Conservation (phyloP, 257 asterid species). For the Osmanthus fragrans region DNA sequence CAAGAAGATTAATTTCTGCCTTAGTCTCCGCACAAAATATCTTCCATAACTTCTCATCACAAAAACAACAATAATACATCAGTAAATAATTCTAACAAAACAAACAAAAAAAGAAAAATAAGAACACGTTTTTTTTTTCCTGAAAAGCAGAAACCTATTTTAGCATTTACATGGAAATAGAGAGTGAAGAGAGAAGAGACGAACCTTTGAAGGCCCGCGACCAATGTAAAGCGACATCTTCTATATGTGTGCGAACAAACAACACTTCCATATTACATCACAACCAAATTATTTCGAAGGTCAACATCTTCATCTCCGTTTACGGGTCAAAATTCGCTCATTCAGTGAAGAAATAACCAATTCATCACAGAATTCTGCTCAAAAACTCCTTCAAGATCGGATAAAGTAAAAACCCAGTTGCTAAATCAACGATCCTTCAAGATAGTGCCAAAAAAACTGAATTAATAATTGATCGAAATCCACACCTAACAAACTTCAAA, state of each 20-base stretch:
- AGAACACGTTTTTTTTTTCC: background rate
- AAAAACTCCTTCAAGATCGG: conserved; percentile 23
- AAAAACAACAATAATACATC: conserved; percentile 16
- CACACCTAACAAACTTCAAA: conserved; percentile 3
- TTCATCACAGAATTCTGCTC: conserved; percentile 6
- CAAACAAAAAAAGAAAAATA: conserved; percentile 2
- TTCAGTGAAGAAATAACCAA: conserved; percentile 23
- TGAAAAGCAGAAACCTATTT: background rate
- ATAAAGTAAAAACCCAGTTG: conserved; percentile 29
- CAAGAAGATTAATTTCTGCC: conserved; percentile 79
- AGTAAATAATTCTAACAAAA: conserved; percentile 19
- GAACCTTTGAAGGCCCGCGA: conserved; percentile 98
- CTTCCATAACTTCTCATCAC: conserved; percentile 65
- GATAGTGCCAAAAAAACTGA: conserved; percentile 27
- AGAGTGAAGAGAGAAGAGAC: conserved; percentile 14
- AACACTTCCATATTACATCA: conserved; percentile 69
- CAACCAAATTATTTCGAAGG: conserved; percentile 34
- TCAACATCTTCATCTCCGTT: conserved; percentile 31
- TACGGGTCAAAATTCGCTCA: conserved; percentile 13
- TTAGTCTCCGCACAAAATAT: conserved; percentile 71
- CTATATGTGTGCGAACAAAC: conserved; percentile 33
- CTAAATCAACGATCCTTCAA: conserved; percentile 29
- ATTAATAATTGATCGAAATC: conserved; percentile 27
- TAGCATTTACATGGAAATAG: background rate
- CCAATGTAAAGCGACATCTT: conserved; percentile 95